These are phyloP conservation scores for Petunia secreta DNA, from an alignment of 257 asterid species.

Conservation along the genomic window DNA sequence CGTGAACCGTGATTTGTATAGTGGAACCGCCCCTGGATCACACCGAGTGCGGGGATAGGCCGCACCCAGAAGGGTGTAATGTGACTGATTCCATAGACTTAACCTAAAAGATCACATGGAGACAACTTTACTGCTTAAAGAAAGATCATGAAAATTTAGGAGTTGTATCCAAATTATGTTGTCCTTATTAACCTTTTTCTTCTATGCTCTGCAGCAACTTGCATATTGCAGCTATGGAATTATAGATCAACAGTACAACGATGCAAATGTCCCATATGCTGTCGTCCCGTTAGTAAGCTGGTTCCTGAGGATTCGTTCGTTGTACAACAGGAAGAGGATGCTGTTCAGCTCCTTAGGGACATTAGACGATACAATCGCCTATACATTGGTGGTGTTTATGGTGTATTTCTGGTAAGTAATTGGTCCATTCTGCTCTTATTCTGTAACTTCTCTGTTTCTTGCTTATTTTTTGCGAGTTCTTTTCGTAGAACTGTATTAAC, in stretches of 20 bases:
- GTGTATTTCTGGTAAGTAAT: slow-evolving; percentile 46
- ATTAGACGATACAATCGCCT: slow-evolving; percentile 54
- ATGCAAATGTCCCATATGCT: slow-evolving; percentile 68
- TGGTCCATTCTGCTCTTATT: not conserved
- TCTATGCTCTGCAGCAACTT: slow-evolving; percentile 37
- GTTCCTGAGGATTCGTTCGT: slow-evolving; percentile 38
- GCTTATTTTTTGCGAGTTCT: not conserved
- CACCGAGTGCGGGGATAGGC: too few relatives aligned
- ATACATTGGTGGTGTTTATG: slow-evolving; percentile 43
- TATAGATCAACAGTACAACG: slow-evolving; percentile 47
- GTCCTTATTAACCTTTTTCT: too few relatives aligned
- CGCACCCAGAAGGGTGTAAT: too few relatives aligned
- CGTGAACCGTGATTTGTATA: too few relatives aligned
- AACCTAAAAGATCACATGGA: too few relatives aligned
- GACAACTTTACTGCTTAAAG: too few relatives aligned
- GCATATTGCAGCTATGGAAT: slow-evolving; percentile 64
- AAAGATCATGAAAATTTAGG: not conserved
- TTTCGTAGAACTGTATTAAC: too few relatives aligned
- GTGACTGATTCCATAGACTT: too few relatives aligned
- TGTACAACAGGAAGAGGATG: slow-evolving; percentile 39
- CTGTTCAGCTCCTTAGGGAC: slow-evolving; percentile 37
- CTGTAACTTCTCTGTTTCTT: not conserved
- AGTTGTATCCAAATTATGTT: not conserved
- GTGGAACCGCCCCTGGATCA: too few relatives aligned
- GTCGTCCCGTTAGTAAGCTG: slow-evolving; percentile 46